Conservation (phyloP, 805 yeast species). For the Candida mattraensis region DNA sequence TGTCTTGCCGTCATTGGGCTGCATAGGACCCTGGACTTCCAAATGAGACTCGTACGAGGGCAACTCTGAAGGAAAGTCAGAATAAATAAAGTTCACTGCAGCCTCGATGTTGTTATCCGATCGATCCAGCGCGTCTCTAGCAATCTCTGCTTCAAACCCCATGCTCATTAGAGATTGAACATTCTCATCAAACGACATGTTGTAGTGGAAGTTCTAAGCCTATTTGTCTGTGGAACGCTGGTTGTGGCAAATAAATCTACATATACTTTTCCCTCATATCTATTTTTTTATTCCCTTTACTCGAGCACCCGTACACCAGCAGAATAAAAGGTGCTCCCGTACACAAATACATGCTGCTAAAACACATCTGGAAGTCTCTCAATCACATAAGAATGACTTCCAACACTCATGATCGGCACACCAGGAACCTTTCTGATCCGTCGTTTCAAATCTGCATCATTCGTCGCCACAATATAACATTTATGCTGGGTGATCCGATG, state of each 20-base stretch:
- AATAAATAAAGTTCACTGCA: conserved; percentile 39
- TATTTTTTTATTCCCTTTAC: conserved; percentile 1
- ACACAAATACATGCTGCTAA: conserved; percentile 26
- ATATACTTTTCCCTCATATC: not conserved
- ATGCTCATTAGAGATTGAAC: conserved; percentile 24
- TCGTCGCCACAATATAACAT: conserved; percentile 95
- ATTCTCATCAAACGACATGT: conserved; percentile 24
- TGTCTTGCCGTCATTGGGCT: conserved; percentile 14
- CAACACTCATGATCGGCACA: conserved; percentile 95
- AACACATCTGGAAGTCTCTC: conserved; percentile 96
- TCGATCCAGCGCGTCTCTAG: conserved; percentile 36
- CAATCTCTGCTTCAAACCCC: conserved; percentile 29
- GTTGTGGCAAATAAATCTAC: conserved; percentile 3
- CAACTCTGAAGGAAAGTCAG: conserved; percentile 15
- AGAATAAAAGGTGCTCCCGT: too few species aligned
- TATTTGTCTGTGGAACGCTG: not conserved
- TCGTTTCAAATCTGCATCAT: conserved; percentile 94
- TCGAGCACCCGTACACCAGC: conserved; percentile 12
- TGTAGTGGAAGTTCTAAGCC: not conserved
- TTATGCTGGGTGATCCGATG: conserved; percentile 93
- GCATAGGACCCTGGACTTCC: conserved; percentile 10
- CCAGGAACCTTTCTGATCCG: conserved; percentile 96
- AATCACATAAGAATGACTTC: conserved; percentile 86
- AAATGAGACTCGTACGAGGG: conserved; percentile 16
- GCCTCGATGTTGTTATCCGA: conserved; percentile 33